Evolutionary conservation across 768 basidiomycete genomes (phyloP).

Genomic region (Pleurotus platypus): DNA sequence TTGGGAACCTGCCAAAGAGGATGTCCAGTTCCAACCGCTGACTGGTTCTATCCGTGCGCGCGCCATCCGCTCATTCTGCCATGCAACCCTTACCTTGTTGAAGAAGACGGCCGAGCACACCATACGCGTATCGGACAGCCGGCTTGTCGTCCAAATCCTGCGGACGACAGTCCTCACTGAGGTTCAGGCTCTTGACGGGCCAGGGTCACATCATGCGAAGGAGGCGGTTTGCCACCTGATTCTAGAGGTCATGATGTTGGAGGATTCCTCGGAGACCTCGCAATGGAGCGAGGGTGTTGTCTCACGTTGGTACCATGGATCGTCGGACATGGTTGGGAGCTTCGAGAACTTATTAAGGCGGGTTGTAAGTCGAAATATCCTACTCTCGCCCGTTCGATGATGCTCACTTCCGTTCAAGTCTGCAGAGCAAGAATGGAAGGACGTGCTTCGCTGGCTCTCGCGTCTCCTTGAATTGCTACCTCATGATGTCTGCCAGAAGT

Average conservation of each 20-base stretch:
- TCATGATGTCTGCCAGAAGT: constrained; percentile 39
- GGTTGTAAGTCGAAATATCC: constrained; percentile 29
- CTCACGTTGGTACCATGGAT: constrained; percentile 36
- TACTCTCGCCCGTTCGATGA: neutral
- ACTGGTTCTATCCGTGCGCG: constrained; percentile 43
- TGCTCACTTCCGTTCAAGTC: neutral
- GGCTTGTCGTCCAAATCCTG: constrained; percentile 17
- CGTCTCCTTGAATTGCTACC: constrained; percentile 41
- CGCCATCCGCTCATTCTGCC: constrained; percentile 38
- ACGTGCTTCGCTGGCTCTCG: constrained; percentile 34
- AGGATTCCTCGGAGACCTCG: constrained; percentile 19
- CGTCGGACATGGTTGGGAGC: constrained; percentile 34
- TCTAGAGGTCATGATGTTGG: constrained; percentile 33
- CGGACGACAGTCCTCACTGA: constrained; percentile 40
- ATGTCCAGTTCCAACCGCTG: constrained; percentile 36
- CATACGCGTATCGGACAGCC: constrained; percentile 8
- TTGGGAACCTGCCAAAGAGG: constrained; percentile 38
- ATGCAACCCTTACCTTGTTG: constrained; percentile 26
- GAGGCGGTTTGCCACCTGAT: constrained; percentile 37
- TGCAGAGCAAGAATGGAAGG: constrained; percentile 33
- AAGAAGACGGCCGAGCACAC: constrained; percentile 13
- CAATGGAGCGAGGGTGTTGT: constrained; percentile 28
- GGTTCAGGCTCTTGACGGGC: constrained; percentile 31
- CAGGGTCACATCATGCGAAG: constrained; percentile 28
- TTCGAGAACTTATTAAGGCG: constrained; percentile 37